Percentiles rank a stretch among this genome's conserved stretches.
phyloP scores from a whole-genome alignment of 495 filamentous ascomycete genomes.

The Jackrogersella minutella region DNA sequence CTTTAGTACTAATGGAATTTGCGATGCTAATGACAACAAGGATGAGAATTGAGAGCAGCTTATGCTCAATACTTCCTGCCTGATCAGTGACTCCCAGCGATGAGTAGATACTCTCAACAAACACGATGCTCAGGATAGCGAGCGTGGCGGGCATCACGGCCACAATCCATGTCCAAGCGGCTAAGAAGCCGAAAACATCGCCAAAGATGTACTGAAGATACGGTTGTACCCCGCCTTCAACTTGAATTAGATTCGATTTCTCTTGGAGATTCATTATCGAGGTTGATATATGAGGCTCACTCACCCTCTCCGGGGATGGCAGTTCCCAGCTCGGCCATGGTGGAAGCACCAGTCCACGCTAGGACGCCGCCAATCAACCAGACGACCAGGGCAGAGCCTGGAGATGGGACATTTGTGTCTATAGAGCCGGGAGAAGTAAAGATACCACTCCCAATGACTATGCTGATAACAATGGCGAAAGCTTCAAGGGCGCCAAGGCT shows the following conservation, averaged over 20 bases:
- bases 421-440: conserved; percentile 65
- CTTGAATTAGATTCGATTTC: background rate
- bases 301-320: conserved; percentile 58
- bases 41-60: conserved; percentile 57
- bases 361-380: conserved; percentile 62
- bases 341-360: conserved; percentile 65
- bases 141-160: conserved; percentile 65
- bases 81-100: conserved; percentile 54
- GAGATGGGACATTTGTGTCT: conserved; percentile 64
- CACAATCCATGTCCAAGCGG: conserved; percentile 66
- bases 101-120: conserved; percentile 63
- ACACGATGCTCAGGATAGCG: conserved; percentile 66
- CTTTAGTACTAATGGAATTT: conserved; percentile 65
- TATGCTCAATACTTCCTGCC: conserved; percentile 52
- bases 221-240: conserved; percentile 59
- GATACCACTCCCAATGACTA: conserved; percentile 64
- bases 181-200: conserved; percentile 61
- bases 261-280: background rate
- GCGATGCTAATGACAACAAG: conserved; percentile 56
- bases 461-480: conserved; percentile 63
- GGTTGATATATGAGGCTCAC: conserved; percentile 14
- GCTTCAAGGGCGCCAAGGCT: conserved; percentile 60
- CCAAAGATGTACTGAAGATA: conserved; percentile 65
- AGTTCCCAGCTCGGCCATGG: conserved; percentile 63
- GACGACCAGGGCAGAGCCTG: conserved; percentile 58